phyloP scores from a whole-genome alignment of 2,329 filamentous ascomycete species.

The Fonsecaea pugnacius region DNA sequence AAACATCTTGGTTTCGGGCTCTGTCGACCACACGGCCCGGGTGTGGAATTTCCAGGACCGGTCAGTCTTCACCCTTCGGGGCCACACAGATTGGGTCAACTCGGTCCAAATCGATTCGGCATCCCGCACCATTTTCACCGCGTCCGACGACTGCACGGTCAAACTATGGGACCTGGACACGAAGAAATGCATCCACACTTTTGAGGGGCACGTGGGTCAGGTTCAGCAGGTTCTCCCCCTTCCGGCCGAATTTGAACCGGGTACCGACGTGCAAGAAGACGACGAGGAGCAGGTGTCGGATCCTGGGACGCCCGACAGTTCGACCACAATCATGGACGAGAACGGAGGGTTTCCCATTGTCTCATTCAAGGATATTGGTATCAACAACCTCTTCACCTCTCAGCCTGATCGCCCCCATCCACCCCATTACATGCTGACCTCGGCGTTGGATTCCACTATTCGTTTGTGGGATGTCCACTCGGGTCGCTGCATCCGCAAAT shows the following conservation, averaged over 20 bases:
- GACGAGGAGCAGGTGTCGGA: constrained; percentile 31
- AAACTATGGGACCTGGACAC: constrained; percentile 93
- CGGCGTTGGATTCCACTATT: constrained; percentile 86
- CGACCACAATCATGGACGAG: constrained; percentile 22
- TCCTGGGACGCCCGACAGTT: constrained; percentile 32
- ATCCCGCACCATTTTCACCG: constrained; percentile 86
- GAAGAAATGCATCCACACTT: constrained; percentile 73
- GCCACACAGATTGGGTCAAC: constrained; percentile 95
- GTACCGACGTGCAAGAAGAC: constrained; percentile 69
- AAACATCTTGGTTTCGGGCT: constrained; percentile 83
- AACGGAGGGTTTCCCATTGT: constrained; percentile 24
- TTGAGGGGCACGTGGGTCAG: constrained; percentile 89
- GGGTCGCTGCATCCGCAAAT: constrained; percentile 82
- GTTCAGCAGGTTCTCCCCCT: constrained; percentile 89
- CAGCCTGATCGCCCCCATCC: constrained; percentile 70
- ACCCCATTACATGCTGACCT: constrained; percentile 89
- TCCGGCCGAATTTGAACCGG: constrained; percentile 85
- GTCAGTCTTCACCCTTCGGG: constrained; percentile 76
- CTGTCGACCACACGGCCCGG: constrained; percentile 85
- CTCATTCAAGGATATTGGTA: constrained; percentile 46
- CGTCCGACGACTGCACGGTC: constrained; percentile 89
- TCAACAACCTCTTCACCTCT: constrained; percentile 44
- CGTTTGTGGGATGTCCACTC: constrained; percentile 88
- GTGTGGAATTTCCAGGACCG: constrained; percentile 91
- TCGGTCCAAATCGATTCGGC: constrained; percentile 83